Conservation (phyloP, 345 rosid species). For the Eucalyptus polybractea region DNA sequence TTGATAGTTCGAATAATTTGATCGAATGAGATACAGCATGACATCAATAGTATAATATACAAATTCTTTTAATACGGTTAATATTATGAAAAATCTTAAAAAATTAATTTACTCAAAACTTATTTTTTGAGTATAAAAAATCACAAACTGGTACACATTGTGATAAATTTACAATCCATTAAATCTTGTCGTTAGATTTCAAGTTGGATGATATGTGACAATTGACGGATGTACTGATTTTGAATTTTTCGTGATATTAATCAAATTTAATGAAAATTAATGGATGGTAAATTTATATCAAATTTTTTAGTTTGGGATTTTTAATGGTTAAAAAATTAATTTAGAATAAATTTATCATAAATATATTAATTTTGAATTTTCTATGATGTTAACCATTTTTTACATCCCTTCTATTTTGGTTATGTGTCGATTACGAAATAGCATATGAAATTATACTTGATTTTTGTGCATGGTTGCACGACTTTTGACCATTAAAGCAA, state of each 20-base stretch:
- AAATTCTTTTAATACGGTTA: too few relatives aligned
- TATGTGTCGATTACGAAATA: background rate
- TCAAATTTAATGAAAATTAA: fast-evolving
- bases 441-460: background rate
- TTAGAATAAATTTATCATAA: too few relatives aligned
- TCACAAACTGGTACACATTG: fast-evolving
- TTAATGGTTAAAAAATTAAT: fast-evolving
- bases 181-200: fast-evolving
- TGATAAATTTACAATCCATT: too few relatives aligned
- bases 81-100: too few relatives aligned
- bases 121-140: fast-evolving
- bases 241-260: too few relatives aligned
- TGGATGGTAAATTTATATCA: fast-evolving
- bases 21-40: fast-evolving
- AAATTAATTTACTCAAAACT: too few relatives aligned
- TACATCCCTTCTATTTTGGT: background rate
- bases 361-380: too few relatives aligned
- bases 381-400: background rate
- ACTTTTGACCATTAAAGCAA: background rate
- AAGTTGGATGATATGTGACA: fast-evolving
- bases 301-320: fast-evolving
- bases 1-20: background rate
- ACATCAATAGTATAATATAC: background rate
- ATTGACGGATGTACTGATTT: fast-evolving
- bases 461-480: background rate